A percentile compares a stretch with the other conserved stretches of the same genome.
phyloP scores from a whole-genome alignment of 2,329 filamentous ascomycete genomes.

The Pseudogymnoascus sp. region DNA sequence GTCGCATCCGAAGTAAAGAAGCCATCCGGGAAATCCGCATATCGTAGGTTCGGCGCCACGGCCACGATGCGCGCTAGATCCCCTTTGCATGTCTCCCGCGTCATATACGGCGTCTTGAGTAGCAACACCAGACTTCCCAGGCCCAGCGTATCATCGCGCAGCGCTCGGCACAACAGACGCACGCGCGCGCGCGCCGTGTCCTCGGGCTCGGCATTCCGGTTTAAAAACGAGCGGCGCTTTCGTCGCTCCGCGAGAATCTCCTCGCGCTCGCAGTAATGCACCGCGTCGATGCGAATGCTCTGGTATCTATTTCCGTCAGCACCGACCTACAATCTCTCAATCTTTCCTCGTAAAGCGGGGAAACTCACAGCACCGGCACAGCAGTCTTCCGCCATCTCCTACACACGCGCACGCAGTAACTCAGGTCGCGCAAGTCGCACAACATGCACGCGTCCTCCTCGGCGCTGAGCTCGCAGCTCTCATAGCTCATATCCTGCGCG shows the following conservation, averaged over 20 bases:
- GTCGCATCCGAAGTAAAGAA: constrained; percentile 74
- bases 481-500: constrained; percentile 66
- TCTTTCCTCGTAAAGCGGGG: constrained; percentile 1
- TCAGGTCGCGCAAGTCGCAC: constrained; percentile 83
- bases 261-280: constrained; percentile 90
- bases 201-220: constrained; percentile 71
- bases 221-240: constrained; percentile 64
- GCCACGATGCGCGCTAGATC: constrained; percentile 81
- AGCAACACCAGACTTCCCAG: constrained; percentile 67
- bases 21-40: constrained; percentile 84
- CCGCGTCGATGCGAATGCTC: constrained; percentile 85
- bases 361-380: constrained; percentile 54
- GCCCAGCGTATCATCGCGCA: constrained; percentile 63
- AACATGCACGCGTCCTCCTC: constrained; percentile 81
- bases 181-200: constrained; percentile 73
- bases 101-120: constrained; percentile 91
- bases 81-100: constrained; percentile 72
- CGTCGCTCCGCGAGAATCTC: constrained; percentile 72
- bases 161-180: constrained; percentile 70
- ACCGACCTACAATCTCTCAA: neutral
- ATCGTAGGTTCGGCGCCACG: constrained; percentile 75
- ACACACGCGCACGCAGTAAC: constrained; percentile 69
- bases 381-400: constrained; percentile 59
- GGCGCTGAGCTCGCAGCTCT: constrained; percentile 74
- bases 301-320: constrained; percentile 54